phyloP scores from a whole-genome alignment of 495 filamentous ascomycete species.

The Tetracladium marchalianum region DNA sequence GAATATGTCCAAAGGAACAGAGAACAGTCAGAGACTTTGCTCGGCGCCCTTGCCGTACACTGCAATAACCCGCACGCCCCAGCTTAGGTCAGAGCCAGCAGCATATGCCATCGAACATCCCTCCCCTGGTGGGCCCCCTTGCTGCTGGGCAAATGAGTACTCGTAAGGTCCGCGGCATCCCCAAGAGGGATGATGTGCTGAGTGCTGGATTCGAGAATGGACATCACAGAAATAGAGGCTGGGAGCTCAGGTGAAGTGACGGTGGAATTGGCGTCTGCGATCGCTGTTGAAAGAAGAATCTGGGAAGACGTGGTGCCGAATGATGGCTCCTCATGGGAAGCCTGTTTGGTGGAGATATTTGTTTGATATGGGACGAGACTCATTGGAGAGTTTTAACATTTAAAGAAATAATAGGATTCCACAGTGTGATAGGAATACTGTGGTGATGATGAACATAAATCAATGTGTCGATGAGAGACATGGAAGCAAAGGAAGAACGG shows the following conservation, averaged over 20 bases:
- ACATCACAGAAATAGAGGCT: constrained; percentile 10
- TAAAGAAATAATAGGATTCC: too few relatives aligned
- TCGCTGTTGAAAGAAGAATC: constrained; percentile 29
- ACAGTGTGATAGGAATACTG: too few relatives aligned
- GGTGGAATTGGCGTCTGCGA: constrained; percentile 22
- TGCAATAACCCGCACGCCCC: constrained; percentile 54
- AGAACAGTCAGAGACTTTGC: constrained; percentile 46
- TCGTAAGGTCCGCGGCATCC: constrained; percentile 2
- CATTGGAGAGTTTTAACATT: neutral
- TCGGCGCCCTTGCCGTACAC: constrained; percentile 34
- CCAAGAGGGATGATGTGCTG: constrained; percentile 17
- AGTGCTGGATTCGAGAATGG: constrained; percentile 22
- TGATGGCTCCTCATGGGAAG: constrained; percentile 5
- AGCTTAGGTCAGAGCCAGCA: constrained; percentile 46
- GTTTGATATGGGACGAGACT: constrained; percentile 12
- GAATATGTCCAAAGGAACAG: constrained; percentile 52
- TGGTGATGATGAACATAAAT: too few relatives aligned
- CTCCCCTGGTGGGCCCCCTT: constrained; percentile 22
- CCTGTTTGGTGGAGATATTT: constrained; percentile 6
- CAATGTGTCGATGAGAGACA: too few relatives aligned
- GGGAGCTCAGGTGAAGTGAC: neutral
- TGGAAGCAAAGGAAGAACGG: neutral
- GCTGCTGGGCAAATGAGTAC: neutral
- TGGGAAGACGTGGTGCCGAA: constrained; percentile 29
- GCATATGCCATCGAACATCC: constrained; percentile 41